Conservation (phyloP, 2,329 filamentous ascomycete species). For the Cladosporium sp. region DNA sequence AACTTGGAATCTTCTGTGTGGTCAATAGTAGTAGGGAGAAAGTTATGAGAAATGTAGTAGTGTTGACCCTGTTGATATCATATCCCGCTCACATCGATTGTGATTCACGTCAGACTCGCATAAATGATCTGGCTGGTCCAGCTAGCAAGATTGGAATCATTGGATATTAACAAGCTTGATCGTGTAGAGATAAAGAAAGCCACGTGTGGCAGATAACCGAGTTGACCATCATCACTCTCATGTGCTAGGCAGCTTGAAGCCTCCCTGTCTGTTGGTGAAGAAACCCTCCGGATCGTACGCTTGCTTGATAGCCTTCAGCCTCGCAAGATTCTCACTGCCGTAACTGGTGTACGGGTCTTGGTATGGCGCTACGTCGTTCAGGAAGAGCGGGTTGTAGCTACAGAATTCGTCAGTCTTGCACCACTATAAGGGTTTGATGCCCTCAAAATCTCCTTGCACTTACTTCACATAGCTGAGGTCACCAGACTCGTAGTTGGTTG, state of each 20-base stretch:
- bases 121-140: not conserved
- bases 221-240: not conserved
- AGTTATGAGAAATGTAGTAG: no score
- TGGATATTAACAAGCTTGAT: not conserved
- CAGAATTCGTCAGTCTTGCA: not conserved
- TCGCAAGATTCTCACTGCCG: conserved; percentile 23
- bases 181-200: not conserved
- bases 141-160: not conserved
- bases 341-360: not conserved
- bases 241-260: conserved; percentile 24
- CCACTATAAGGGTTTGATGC: not conserved
- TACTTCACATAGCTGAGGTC: not conserved
- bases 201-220: no score
- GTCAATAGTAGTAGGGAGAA: no score
- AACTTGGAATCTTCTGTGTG: no score
- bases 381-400: not conserved
- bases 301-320: conserved; percentile 24
- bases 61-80: no score
- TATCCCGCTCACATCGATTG: not conserved
- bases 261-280: conserved; percentile 28
- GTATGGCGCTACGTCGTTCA: not conserved
- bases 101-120: not conserved
- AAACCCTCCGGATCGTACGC: conserved; percentile 28
- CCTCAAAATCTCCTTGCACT: not conserved
- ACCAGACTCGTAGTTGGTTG: not conserved